Evolutionary conservation across 2,329 filamentous ascomycete genomes (phyloP), one percentile per base, ranked within the genome.

Genomic region (Exophiala xenobiotica): DNA sequence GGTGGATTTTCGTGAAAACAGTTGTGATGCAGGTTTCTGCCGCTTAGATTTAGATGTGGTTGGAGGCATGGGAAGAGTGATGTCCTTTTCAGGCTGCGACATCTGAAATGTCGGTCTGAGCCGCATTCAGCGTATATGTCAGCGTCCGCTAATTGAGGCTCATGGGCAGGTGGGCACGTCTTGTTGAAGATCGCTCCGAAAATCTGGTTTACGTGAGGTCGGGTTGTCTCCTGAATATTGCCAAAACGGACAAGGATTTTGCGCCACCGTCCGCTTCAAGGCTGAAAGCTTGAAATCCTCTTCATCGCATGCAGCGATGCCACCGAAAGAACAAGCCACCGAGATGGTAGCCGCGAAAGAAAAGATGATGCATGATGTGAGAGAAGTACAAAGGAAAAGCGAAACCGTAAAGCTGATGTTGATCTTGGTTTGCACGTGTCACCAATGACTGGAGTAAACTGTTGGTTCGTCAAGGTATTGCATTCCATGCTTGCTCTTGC

Each of bases 11-110:
- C 27, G 46, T 11, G 19, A 45, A 23, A 39, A 9, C 26, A 39
- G 35, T 16, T 27, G 31, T 29, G 46, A 20, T 41, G 26, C 19
- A 4, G 12, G 22, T 19, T 9, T 19, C 19, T 37, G 26, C 14
- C 44, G 48, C 16, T 18, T 14, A 6, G 37, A 26, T 18, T 24
- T 46, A 16, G 49, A 24, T 18, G 23, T 35, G n/a, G 23, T n/a
- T 20, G 41, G 35, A 31, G 31, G 35, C 39, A 48, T 47, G 6
- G 44, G 43, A 26, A 43, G 35, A 31, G 33, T 19, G 19, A n/a
- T 29, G 18, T 43, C 16, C 20, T 44, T 23, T 26, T 40, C 44
- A 39, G 23, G 20, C 22, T 18, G 19, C 5, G 49, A 24, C 46
- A 49, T 49, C 19, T 23, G 19, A 11, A n/a, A 23, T 40, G 18